Percentiles rank a stretch among this genome's conserved stretches.
Conservation (phyloP, 805 yeast species). For the Saccharomycopsis lassenensis region DNA sequence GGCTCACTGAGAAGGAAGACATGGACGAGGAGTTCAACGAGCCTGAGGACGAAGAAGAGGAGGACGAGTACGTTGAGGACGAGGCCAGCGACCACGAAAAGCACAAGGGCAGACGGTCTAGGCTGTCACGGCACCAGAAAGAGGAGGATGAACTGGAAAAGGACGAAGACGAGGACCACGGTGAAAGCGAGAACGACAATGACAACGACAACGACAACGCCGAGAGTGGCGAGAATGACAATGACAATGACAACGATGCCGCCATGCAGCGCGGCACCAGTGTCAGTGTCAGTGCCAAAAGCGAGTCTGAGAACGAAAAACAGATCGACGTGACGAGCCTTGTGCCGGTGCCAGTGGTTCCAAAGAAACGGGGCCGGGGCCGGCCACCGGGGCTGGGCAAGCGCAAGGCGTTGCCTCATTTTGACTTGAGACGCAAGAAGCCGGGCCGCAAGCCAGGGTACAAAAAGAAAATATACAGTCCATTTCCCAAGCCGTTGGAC, state of each 20-base stretch:
- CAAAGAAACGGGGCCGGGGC: conserved; percentile 24
- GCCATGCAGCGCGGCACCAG: no score
- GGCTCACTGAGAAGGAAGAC: neutral
- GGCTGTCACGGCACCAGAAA: conserved; percentile 13
- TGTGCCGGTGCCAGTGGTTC: conserved; percentile 19
- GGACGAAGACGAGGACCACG: conserved; percentile 21
- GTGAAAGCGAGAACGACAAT: conserved; percentile 16
- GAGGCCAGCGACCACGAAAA: conserved; percentile 7
- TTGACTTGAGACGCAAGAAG: conserved; percentile 17
- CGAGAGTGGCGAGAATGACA: no score
- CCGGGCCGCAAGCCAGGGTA: conserved; percentile 23
- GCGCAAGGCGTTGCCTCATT: conserved; percentile 21
- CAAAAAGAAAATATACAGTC: conserved; percentile 27
- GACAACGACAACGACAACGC: no score
- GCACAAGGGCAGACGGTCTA: conserved; percentile 20
- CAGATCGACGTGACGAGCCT: conserved; percentile 19
- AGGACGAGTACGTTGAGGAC: conserved; percentile 21
- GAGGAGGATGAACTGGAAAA: conserved; percentile 20
- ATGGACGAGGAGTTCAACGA: conserved; percentile 23
- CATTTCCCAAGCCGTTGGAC: conserved; percentile 35
- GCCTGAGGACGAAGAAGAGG: conserved; percentile 25
- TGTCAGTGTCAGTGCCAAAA: no score
- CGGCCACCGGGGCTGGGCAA: conserved; percentile 21
- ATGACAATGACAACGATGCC: no score
- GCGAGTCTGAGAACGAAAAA: conserved; percentile 1